phyloP scores from a whole-genome alignment of 169 alveolate genomes.

The Gregarina niphandrodes region DNA sequence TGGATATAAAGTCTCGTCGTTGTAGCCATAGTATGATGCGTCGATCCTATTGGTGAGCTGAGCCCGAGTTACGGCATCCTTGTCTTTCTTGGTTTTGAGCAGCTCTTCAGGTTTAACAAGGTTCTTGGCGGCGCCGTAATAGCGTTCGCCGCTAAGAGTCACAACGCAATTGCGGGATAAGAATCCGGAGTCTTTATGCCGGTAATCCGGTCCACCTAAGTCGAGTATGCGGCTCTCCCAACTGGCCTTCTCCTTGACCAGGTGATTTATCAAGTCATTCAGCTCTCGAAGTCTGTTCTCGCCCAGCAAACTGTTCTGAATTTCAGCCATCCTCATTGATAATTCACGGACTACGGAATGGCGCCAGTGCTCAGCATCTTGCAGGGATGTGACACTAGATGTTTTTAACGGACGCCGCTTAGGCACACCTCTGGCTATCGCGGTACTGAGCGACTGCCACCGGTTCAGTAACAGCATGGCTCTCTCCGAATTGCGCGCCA shows the following conservation, averaged over 20 bases:
- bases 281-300: conserved; percentile 58
- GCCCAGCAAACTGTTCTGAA: conserved; percentile 55
- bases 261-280: conserved; percentile 61
- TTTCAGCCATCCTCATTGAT: conserved; percentile 38
- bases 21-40: background rate
- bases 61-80: background rate
- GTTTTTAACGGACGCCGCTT: background rate
- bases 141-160: conserved; percentile 1
- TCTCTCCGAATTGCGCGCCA: conserved; percentile 36
- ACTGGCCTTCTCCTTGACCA: conserved; percentile 44
- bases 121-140: conserved; percentile 19
- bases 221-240: conserved; percentile 62
- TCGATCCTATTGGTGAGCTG: background rate
- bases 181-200: conserved; percentile 6
- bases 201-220: conserved; percentile 13
- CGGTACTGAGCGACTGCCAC: conserved; percentile 15
- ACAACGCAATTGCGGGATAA: too few relatives aligned
- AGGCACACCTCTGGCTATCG: background rate
- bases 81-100: background rate
- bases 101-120: background rate
- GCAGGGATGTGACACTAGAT: background rate
- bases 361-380: too few relatives aligned
- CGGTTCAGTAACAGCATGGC: conserved; percentile 33
- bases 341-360: conserved; percentile 35
- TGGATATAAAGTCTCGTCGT: too few relatives aligned